These are phyloP conservation scores for Yamadazyma takamatsuzukensis DNA, from an alignment of 805 yeast species.

Conservation along the genomic window DNA sequence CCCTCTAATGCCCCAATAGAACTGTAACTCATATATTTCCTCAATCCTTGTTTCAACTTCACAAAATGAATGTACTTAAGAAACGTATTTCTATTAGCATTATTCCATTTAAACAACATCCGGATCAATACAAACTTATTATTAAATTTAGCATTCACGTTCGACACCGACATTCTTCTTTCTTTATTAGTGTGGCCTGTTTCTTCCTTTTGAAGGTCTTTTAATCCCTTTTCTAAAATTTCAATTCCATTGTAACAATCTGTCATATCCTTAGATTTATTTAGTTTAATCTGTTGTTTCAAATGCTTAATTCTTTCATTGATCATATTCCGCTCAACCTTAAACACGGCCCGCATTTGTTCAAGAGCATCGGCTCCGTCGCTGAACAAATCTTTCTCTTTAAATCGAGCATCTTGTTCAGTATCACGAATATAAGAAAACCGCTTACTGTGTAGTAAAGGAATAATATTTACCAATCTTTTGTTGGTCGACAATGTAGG, in stretches of 20 bases:
- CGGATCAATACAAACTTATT: conserved; percentile 36
- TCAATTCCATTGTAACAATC: too few relatives aligned
- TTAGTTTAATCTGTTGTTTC: conserved; percentile 13
- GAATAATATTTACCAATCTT: conserved; percentile 48
- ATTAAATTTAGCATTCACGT: conserved; percentile 21
- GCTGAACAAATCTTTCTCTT: conserved; percentile 17
- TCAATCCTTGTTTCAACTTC: conserved; percentile 22
- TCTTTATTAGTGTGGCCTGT: conserved; percentile 7
- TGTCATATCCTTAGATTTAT: conserved; percentile 8
- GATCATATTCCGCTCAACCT: conserved; percentile 24
- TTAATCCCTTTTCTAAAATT: conserved; percentile 17
- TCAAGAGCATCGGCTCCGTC: conserved; percentile 29
- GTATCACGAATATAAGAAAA: conserved; percentile 70
- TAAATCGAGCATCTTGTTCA: conserved; percentile 10
- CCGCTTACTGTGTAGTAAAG: conserved; percentile 64
- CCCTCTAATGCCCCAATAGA: conserved; percentile 31
- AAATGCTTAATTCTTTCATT: conserved; percentile 25
- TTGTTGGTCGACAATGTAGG: conserved; percentile 32
- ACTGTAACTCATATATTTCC: conserved; percentile 32
- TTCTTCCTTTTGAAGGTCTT: conserved; percentile 5
- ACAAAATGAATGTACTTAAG: conserved; percentile 37
- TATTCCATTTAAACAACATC: conserved; percentile 43
- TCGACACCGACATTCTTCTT: conserved; percentile 9
- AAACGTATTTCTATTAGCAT: conserved; percentile 28
- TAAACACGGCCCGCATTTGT: conserved; percentile 22